Percentiles rank a stretch among this genome's conserved stretches.
Conservation (phyloP, 495 filamentous ascomycete species). For the Polyplosphaeria fusca region DNA sequence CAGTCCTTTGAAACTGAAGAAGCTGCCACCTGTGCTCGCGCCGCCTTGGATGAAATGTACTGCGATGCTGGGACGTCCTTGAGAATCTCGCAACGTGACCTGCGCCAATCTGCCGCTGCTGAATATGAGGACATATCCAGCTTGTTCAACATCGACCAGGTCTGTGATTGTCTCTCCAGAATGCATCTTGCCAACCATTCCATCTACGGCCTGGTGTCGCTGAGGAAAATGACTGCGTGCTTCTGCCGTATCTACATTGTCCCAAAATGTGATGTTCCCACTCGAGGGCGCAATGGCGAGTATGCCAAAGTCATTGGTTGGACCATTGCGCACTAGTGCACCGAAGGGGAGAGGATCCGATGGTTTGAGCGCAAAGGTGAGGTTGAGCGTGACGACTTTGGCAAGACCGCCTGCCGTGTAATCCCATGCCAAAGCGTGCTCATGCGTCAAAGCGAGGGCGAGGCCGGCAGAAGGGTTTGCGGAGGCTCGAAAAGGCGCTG, state of each 20-base stretch:
- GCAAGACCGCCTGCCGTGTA: conserved; percentile 58
- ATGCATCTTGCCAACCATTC: conserved; percentile 62
- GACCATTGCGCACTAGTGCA: conserved; percentile 68
- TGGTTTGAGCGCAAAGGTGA: conserved; percentile 67
- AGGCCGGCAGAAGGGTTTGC: conserved; percentile 43
- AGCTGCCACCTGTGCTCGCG: conserved; percentile 52
- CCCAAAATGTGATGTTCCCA: conserved; percentile 90
- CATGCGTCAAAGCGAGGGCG: conserved; percentile 74
- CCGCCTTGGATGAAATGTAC: conserved; percentile 68
- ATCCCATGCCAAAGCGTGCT: conserved; percentile 82
- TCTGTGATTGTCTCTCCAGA: conserved; percentile 74
- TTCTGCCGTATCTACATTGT: conserved; percentile 80
- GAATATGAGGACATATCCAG: conserved; percentile 78
- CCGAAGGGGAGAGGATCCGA: conserved; percentile 73
- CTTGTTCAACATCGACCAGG: conserved; percentile 76
- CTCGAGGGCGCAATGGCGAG: conserved; percentile 77
- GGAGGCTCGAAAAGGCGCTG: conserved; percentile 32
- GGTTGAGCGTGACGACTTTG: conserved; percentile 62
- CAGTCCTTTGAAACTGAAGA: conserved; percentile 58
- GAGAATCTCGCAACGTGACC: conserved; percentile 74
- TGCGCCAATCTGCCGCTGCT: conserved; percentile 83
- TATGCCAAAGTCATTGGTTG: conserved; percentile 73
- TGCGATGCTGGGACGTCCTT: conserved; percentile 76
- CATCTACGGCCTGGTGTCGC: conserved; percentile 72
- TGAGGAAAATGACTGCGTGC: conserved; percentile 72